A percentile compares a stretch with the other conserved stretches of the same genome.
These are phyloP conservation scores for Amanita rimosa DNA, from an alignment of 768 basidiomycete species.

Conservation along the genomic window DNA sequence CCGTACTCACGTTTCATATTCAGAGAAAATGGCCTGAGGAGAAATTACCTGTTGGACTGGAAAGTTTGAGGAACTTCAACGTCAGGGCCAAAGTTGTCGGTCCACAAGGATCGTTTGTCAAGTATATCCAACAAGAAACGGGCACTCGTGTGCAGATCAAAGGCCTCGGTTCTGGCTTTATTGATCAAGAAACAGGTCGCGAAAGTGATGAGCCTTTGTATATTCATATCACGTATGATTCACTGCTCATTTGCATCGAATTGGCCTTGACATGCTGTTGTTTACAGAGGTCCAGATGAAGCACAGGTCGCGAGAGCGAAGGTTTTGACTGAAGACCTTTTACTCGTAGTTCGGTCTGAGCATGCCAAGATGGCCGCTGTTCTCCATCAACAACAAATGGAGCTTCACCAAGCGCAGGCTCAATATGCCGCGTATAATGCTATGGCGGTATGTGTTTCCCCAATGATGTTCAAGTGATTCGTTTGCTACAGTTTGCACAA, in stretches of 20 bases:
- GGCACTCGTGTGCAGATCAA: constrained; percentile 96
- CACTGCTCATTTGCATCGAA: background rate
- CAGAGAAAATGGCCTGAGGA: constrained; percentile 98
- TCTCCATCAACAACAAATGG: constrained; percentile 73
- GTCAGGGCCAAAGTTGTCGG: constrained; percentile 97
- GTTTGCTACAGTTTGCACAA: constrained; percentile 1
- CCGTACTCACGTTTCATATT: background rate
- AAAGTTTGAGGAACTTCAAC: constrained; percentile 93
- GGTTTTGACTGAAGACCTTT: constrained; percentile 78
- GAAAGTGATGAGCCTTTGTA: constrained; percentile 88
- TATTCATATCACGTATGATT: constrained; percentile 80
- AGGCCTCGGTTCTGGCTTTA: constrained; percentile 88
- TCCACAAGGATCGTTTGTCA: constrained; percentile 94
- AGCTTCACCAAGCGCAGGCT: constrained; percentile 72
- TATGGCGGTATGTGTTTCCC: constrained; percentile 37
- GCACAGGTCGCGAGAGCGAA: constrained; percentile 81
- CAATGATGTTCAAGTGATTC: background rate
- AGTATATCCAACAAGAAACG: constrained; percentile 96
- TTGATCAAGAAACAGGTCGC: constrained; percentile 67
- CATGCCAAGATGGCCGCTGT: constrained; percentile 68
- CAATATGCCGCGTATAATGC: constrained; percentile 69
- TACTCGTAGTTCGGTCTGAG: constrained; percentile 80
- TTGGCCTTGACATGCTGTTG: constrained; percentile 1
- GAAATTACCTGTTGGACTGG: constrained; percentile 81
- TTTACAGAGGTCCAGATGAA: constrained; percentile 67